These are phyloP conservation scores for bread wheat (Triticum aestivum) DNA, from an alignment of 176 grass and related monocot genomes.

Conservation along the genomic window IWGSC_CS_RefSeq_v2.1 NC_057794.1:79638997-79639496, in stretches of 20 bases:
- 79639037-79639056: neutral
- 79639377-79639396: too few species aligned
- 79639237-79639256: too few species aligned
- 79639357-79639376: too few species aligned
- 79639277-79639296: too few species aligned
- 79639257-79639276: too few species aligned
- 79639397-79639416: too few species aligned
- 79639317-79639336: too few species aligned
- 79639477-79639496: neutral
- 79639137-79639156: too few species aligned
- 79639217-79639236: too few species aligned
- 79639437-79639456: neutral
- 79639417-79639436: too few species aligned
- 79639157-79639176: neutral
- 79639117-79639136: neutral
- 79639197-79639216: neutral
- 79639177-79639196: neutral
- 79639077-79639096: neutral
- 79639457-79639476: neutral
- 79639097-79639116: neutral
- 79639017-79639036: neutral
- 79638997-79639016: neutral
- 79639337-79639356: too few species aligned
- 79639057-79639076: neutral
- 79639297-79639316: too few species aligned